phyloP scores from a whole-genome alignment of 176 grass and related monocot species.

The Bothriochloa decipiens region DNA sequence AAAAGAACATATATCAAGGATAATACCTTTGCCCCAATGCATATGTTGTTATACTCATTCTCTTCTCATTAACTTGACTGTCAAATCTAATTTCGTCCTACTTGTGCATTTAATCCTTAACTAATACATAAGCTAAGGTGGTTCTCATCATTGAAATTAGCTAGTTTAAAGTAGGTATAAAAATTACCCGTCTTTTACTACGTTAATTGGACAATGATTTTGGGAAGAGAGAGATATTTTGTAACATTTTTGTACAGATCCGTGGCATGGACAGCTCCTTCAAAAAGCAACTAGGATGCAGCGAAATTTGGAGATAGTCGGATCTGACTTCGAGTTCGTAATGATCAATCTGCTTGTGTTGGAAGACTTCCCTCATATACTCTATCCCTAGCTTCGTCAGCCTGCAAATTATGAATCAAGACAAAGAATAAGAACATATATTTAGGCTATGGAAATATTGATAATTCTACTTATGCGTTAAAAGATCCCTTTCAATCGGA shows the following conservation, averaged over 20 bases:
- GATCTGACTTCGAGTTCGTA: neutral
- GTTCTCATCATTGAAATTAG: neutral
- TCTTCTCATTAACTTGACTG: too few relatives aligned
- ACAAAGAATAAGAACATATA: neutral
- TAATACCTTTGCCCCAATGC: neutral
- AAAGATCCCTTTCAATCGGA: neutral
- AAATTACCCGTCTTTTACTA: neutral
- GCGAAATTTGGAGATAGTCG: neutral
- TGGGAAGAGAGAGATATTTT: too few relatives aligned
- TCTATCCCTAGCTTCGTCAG: constrained; percentile 52
- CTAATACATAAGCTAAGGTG: neutral
- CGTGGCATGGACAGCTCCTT: neutral
- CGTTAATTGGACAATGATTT: too few relatives aligned
- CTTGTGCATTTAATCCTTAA: too few relatives aligned
- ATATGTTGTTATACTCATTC: neutral
- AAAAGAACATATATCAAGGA: too few relatives aligned
- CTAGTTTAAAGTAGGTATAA: neutral
- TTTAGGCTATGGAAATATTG: neutral
- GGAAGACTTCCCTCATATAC: constrained; percentile 45
- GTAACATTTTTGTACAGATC: neutral
- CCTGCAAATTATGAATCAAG: constrained; percentile 40
- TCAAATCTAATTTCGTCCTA: too few relatives aligned
- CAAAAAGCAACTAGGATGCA: neutral
- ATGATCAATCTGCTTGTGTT: constrained; percentile 25
- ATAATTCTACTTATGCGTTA: neutral